Base-by-base conservation (phyloP, 495 filamentous ascomycete genomes). In the Daldinia childiae region DNA sequence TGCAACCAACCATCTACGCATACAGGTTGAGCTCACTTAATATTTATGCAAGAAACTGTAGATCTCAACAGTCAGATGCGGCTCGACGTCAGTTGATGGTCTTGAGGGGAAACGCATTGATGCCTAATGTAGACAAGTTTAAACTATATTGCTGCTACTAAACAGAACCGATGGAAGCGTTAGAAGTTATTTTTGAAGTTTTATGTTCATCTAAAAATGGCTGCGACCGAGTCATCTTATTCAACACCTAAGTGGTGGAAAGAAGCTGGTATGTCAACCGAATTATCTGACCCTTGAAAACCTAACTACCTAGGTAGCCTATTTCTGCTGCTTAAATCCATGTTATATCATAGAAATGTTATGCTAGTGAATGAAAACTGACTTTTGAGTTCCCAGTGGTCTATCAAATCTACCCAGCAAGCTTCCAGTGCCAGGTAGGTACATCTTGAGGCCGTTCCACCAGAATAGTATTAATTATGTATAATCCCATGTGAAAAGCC, bases 351-450 rank as follows among this genome's bases (percentile, higher is more conserved):
- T 24, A 48, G 8, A 21, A 48, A 0, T 43, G 6, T 17, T 8
- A 9, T 12, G 6, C 1, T 17, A n/a, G 19, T 4, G 4, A 27
- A 15, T 8, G 7, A 17, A 38, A 38, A 27, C 32, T 38, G 4
- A 58, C 32, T 3, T 3, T 19, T 4, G 5, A 30, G 7, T 17
- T 30, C 15, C 26, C 26, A 72, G 19, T 74, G 39, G 84, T 90
- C 14, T 90, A 90, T 63, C 88, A 90, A 62, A 85, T 90, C 69
- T 90, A 88, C 79, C 88, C 88, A 0, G 82, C 87, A 4, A 88
- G 85, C 1, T 90, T 85, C 76, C 85, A 87, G 26, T 87, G 88
- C 63, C 86, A 86, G 34, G 87, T 87, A 73, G 79, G 85, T 65
- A 30, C 45, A 60, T 19, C 32, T 11, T 24, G n/a, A 60, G 14